Conservation (phyloP, 441 rosid genomes). For the Populus trichocarpa region DNA sequence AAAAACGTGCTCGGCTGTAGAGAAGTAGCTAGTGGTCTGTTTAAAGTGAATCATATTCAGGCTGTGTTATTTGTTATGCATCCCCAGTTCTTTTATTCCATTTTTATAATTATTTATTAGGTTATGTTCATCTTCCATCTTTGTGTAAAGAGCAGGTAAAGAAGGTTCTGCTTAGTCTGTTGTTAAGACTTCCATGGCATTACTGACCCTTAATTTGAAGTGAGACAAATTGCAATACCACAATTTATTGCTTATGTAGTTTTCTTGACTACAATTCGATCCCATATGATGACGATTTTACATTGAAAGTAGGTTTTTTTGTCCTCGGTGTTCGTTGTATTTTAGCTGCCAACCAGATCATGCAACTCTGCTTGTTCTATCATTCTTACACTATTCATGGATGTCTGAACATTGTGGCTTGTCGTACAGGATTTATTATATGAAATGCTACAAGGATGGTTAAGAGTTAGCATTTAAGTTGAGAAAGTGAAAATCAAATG, state of each 20-base stretch:
- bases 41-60: conserved; percentile 23
- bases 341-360: too few relatives aligned
- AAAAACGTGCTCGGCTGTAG: conserved; percentile 32
- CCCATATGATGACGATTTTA: background rate
- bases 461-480: background rate
- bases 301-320: background rate
- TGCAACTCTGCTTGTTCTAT: background rate
- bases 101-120: conserved; percentile 14
- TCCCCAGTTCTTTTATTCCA: conserved; percentile 35
- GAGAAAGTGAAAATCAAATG: background rate
- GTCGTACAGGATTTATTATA: background rate
- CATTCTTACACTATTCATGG: background rate
- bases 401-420: background rate
- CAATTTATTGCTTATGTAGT: background rate
- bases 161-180: conserved; percentile 20
- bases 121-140: conserved; percentile 12
- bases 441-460: background rate
- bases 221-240: conserved; percentile 14
- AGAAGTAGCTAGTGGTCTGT: conserved; percentile 32
- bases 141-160: conserved; percentile 28
- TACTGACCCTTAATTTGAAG: conserved; percentile 21
- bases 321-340: background rate
- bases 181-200: conserved; percentile 21
- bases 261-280: background rate
- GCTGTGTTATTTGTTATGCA: conserved; percentile 18